These are phyloP conservation scores for Vicia faba DNA, from an alignment of 306 rosid species.

Conservation along the genomic window DNA sequence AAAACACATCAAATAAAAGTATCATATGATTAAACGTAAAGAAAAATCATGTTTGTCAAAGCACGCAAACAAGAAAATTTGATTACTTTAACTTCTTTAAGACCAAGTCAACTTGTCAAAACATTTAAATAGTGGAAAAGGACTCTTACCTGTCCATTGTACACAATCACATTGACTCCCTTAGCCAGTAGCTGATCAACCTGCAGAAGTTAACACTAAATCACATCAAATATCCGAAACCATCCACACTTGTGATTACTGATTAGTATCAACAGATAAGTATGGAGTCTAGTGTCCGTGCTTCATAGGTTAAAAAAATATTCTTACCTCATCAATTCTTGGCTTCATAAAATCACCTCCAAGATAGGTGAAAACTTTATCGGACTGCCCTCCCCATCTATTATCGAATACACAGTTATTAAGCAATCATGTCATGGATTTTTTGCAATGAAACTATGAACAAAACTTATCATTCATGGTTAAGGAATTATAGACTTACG, in stretches of 20 bases:
- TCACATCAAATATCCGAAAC: background rate
- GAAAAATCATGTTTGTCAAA: conserved; percentile 17
- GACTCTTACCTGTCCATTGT: conserved; percentile 80
- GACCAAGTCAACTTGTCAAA: conserved; percentile 8
- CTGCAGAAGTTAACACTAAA: conserved; percentile 39
- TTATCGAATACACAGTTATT: conserved; percentile 16
- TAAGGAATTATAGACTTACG: conserved; percentile 48
- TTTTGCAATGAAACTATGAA: conserved; percentile 4
- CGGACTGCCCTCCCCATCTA: conserved; percentile 80
- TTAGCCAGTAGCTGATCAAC: conserved; percentile 79
- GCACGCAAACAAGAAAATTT: conserved; percentile 25
- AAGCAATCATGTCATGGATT: conserved; percentile 17
- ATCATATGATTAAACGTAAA: background rate
- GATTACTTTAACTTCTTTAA: background rate
- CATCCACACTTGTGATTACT: too few species aligned
- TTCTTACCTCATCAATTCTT: conserved; percentile 73
- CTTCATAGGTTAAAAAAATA: too few species aligned
- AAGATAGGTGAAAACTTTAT: conserved; percentile 41
- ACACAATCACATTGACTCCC: conserved; percentile 83
- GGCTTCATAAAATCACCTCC: conserved; percentile 85
- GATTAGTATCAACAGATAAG: too few species aligned
- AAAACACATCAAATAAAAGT: background rate
- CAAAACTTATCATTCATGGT: background rate
- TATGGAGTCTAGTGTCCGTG: too few species aligned
- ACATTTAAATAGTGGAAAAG: background rate